Percentiles rank a stretch among this genome's conserved stretches.
Evolutionary conservation across 2,329 filamentous ascomycete genomes (phyloP).

Genomic region (Cladosporium austrohemisphaericum): DNA sequence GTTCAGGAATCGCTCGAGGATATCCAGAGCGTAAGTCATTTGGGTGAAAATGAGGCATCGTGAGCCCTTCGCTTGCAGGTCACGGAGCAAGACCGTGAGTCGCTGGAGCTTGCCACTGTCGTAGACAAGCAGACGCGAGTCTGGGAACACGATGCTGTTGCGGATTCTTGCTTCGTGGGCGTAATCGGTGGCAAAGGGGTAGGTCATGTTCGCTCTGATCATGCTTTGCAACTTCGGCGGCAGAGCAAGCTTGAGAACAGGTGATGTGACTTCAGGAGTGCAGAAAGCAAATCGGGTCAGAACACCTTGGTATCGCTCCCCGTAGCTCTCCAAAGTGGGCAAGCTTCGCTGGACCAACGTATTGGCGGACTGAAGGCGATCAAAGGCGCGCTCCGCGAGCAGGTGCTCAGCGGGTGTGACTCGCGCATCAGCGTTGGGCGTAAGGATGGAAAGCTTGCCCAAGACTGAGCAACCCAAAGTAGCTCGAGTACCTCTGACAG

Average conservation of each 20-base stretch:
- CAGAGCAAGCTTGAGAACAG: conserved; percentile 27
- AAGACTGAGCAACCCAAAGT: conserved; percentile 13
- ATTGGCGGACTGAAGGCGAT: conserved; percentile 23
- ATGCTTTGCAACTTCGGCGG: conserved; percentile 24
- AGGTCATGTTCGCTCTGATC: conserved; percentile 23
- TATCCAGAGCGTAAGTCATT: conserved; percentile 98
- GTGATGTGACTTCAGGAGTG: conserved; percentile 81
- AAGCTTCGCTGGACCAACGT: conserved; percentile 27
- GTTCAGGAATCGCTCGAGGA: conserved; percentile 94
- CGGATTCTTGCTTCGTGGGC: conserved; percentile 94
- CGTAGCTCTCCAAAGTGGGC: conserved; percentile 69
- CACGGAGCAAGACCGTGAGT: conserved; percentile 78
- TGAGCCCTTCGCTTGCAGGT: conserved; percentile 83
- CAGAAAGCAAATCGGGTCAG: conserved; percentile 89
- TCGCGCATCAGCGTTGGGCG: conserved; percentile 7
- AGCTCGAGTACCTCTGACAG: conserved; percentile 17
- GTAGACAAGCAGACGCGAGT: conserved; percentile 92
- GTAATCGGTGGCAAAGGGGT: conserved; percentile 61
- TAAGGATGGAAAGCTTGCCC: conserved; percentile 11
- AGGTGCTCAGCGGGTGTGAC: conserved; percentile 3
- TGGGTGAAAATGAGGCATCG: conserved; percentile 97
- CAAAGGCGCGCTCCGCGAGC: conserved; percentile 24
- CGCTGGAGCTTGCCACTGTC: conserved; percentile 96
- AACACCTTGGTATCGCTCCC: conserved; percentile 66
- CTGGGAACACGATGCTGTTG: conserved; percentile 91